Percentiles rank a stretch among this genome's conserved stretches.
These are phyloP conservation scores for Boletus edulis DNA, from an alignment of 768 basidiomycete genomes.

Conservation along the genomic window DNA sequence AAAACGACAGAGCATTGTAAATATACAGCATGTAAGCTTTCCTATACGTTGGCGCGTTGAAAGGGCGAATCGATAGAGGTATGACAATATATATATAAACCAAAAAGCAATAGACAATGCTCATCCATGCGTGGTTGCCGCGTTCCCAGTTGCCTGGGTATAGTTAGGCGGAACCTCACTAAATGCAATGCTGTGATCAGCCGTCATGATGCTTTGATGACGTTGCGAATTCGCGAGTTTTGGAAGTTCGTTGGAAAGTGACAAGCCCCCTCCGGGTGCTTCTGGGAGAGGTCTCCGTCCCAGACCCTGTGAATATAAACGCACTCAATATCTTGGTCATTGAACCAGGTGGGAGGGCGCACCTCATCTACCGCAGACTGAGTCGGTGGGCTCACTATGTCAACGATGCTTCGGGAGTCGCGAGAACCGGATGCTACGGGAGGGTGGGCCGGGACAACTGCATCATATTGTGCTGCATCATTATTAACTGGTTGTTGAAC, in stretches of 20 bases:
- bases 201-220: neutral
- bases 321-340: neutral
- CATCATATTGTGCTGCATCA: neutral
- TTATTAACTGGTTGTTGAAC: slow-evolving; percentile 5
- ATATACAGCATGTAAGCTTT: neutral
- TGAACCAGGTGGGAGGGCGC: neutral
- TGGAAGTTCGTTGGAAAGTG: slow-evolving; percentile 13
- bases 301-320: neutral
- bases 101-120: too few species aligned
- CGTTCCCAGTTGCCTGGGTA: slow-evolving; percentile 13
- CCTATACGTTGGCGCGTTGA: too few species aligned
- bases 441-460: too few species aligned
- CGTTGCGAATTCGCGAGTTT: slow-evolving; percentile 8
- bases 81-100: too few species aligned
- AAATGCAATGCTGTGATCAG: neutral
- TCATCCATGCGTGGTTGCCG: neutral
- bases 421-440: neutral
- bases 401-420: slow-evolving; percentile 12
- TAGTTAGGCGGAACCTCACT: slow-evolving; percentile 25
- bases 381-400: neutral
- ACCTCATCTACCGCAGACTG: slow-evolving; percentile 20
- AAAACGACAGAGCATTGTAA: neutral
- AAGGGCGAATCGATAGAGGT: too few species aligned
- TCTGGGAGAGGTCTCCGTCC: slow-evolving; percentile 23
- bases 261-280: slow-evolving; percentile 17